Percentiles rank a stretch among this genome's conserved stretches.
These are phyloP conservation scores for Phytophthora aleatoria DNA, from an alignment of 352 stramenopile species.

Conservation along the genomic window DNA sequence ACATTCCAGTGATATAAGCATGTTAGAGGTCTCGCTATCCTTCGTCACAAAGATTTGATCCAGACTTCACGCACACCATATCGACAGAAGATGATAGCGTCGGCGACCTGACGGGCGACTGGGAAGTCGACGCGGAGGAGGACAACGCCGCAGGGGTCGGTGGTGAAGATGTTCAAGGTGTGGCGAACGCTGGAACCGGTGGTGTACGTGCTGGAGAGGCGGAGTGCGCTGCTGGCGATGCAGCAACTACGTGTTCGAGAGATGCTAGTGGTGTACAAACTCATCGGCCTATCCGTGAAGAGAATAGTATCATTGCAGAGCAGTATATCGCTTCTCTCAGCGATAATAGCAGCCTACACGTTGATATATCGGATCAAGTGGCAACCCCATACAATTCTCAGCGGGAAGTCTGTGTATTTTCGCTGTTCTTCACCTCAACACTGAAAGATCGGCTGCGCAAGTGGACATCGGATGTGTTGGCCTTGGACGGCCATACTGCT, in stretches of 20 bases:
- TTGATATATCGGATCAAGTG: constrained; percentile 5
- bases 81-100: not conserved
- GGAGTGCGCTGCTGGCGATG: not conserved
- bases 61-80: not conserved
- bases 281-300: not conserved
- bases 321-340: not conserved
- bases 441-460: not conserved
- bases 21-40: not conserved
- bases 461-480: constrained; percentile 16
- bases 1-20: not conserved
- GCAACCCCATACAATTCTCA: constrained; percentile 4
- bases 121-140: not conserved
- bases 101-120: constrained; percentile 1
- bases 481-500: not conserved
- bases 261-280: not conserved
- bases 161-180: not conserved
- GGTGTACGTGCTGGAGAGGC: not conserved
- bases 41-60: not conserved
- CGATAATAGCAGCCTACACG: not conserved
- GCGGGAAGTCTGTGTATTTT: constrained; percentile 5
- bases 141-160: not conserved
- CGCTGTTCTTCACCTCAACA: constrained; percentile 9
- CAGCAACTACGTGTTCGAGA: too few relatives aligned
- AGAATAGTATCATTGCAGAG: not conserved
- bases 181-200: not conserved